Percentiles rank a stretch among this genome's conserved stretches.
These are phyloP conservation scores for Spencermartinsiella ligniputridi DNA, from an alignment of 1,139 yeast genomes.

Conservation along the genomic window DNA sequence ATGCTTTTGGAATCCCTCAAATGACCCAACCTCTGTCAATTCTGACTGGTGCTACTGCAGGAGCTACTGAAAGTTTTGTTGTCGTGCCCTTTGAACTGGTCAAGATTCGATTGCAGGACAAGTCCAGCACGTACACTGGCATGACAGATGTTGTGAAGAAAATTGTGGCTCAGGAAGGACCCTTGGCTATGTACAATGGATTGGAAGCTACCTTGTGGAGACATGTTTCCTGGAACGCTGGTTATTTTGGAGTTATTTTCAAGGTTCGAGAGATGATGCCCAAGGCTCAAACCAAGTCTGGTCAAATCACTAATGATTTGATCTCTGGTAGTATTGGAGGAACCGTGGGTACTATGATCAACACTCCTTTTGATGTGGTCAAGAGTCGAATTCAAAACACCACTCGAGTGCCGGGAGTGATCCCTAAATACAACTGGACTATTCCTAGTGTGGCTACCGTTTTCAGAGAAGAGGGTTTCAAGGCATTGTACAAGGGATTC, in stretches of 20 bases:
- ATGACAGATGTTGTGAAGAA: constrained; percentile 77
- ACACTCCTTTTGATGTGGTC: constrained; percentile 97
- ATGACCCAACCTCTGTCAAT: constrained; percentile 82
- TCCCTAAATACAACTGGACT: constrained; percentile 87
- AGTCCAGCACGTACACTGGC: constrained; percentile 73
- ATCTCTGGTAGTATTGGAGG: constrained; percentile 96
- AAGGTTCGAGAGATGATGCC: constrained; percentile 81
- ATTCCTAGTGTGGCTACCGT: constrained; percentile 73
- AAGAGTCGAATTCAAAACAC: constrained; percentile 96
- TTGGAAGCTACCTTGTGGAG: constrained; percentile 97
- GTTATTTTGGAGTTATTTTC: constrained; percentile 92
- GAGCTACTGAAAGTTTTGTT: constrained; percentile 93
- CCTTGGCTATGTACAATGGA: constrained; percentile 85
- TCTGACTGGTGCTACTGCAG: constrained; percentile 96
- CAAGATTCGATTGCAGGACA: constrained; percentile 86
- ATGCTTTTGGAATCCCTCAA: constrained; percentile 60
- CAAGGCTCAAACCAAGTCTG: constrained; percentile 59
- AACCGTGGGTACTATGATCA: constrained; percentile 85
- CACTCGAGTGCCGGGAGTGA: constrained; percentile 55
- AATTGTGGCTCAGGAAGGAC: constrained; percentile 71
- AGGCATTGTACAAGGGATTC: constrained; percentile 81
- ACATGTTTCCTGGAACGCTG: constrained; percentile 96
- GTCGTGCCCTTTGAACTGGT: constrained; percentile 94
- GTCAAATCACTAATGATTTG: constrained; percentile 80
- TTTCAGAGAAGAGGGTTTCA: constrained; percentile 80